phyloP scores from a whole-genome alignment of 495 filamentous ascomycete genomes.

The Cetradonia linearis region DNA sequence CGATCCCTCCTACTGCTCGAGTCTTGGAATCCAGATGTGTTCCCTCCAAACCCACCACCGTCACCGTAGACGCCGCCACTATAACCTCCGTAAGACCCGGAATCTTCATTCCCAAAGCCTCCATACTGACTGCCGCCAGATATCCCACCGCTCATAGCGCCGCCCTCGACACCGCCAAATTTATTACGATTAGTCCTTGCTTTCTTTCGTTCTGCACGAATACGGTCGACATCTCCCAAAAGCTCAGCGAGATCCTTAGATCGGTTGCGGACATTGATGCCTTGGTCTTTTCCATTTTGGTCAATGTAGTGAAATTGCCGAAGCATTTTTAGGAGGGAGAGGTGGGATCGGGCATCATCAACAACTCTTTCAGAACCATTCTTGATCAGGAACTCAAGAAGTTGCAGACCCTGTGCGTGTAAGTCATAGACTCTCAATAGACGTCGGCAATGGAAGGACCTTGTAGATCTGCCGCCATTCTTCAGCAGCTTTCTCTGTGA shows the following conservation, averaged over 20 bases:
- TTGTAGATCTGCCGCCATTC: conserved; percentile 99
- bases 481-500: conserved; percentile 95
- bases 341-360: conserved; percentile 90
- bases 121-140: conserved; percentile 58
- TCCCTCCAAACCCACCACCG: conserved; percentile 76
- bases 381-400: conserved; percentile 96
- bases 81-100: conserved; percentile 68
- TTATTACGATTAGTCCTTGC: conserved; percentile 81
- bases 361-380: conserved; percentile 97
- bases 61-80: conserved; percentile 85
- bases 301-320: conserved; percentile 98
- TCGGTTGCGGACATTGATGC: conserved; percentile 92
- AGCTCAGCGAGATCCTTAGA: conserved; percentile 93
- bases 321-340: conserved; percentile 94
- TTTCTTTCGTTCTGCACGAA: conserved; percentile 90
- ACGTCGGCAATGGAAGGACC: conserved; percentile 31
- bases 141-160: conserved; percentile 46
- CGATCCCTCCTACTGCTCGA: conserved; percentile 53
- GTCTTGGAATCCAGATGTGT: conserved; percentile 59
- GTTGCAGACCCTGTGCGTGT: conserved; percentile 48
- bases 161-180: conserved; percentile 87
- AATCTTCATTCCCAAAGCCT: conserved; percentile 71
- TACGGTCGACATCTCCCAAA: conserved; percentile 84
- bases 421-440: background rate
- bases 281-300: conserved; percentile 93